A percentile compares a stretch with the other conserved stretches of the same genome.
phyloP scores from a whole-genome alignment of 768 basidiomycete genomes.

The Mycena galopus region DNA sequence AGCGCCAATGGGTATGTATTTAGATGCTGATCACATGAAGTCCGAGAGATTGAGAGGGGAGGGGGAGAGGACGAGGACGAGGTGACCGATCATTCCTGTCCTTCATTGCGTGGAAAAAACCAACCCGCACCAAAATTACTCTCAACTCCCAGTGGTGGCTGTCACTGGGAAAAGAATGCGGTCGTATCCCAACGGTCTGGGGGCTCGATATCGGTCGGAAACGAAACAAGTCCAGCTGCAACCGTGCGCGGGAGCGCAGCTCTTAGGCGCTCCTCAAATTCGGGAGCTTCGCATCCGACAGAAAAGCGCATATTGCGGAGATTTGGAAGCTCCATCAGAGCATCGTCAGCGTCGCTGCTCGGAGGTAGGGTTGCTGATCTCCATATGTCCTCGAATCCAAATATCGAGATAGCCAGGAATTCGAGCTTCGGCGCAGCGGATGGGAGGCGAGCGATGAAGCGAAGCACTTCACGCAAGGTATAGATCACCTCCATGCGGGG shows the following conservation, averaged over 20 bases:
- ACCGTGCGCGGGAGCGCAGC: conserved; percentile 11
- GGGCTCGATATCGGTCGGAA: conserved; percentile 3
- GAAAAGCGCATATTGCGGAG: conserved; percentile 5
- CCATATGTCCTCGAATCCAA: neutral
- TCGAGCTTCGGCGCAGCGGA: no score
- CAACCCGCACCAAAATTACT: no score
- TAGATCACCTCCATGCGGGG: conserved; percentile 12
- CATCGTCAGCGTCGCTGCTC: neutral
- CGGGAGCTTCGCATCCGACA: conserved; percentile 8
- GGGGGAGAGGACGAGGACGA: no score
- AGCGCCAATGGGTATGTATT: no score
- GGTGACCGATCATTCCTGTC: no score
- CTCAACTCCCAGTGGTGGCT: neutral
- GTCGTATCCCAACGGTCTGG: neutral
- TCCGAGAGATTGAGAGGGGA: no score
- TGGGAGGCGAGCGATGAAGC: no score
- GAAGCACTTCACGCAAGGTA: neutral
- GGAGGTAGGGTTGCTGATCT: neutral
- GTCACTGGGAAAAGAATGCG: neutral
- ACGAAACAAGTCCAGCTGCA: conserved; percentile 8
- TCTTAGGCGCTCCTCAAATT: conserved; percentile 10
- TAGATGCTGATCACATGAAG: no score
- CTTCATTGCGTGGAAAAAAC: no score
- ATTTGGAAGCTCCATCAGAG: neutral
- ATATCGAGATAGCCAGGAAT: no score